These are phyloP conservation scores for Salix dunnii DNA, from an alignment of 345 rosid genomes.

Conservation along the genomic window DNA sequence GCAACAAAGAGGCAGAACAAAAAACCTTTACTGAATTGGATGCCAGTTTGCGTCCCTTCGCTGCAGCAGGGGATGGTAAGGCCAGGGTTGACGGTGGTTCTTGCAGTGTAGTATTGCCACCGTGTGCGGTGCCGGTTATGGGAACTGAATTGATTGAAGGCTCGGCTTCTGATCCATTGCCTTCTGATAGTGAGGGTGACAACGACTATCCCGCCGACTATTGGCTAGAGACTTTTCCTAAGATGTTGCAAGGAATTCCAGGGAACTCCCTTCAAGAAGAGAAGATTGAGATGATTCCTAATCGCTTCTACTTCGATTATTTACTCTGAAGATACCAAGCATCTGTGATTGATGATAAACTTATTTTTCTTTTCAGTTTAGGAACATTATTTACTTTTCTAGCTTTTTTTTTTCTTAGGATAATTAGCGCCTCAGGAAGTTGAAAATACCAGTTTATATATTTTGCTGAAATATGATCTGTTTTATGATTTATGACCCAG, in stretches of 20 bases:
- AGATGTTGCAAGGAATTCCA: background rate
- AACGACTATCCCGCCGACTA: background rate
- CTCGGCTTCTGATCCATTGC: background rate
- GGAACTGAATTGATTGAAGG: background rate
- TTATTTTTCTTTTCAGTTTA: background rate
- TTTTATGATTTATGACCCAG: too few relatives aligned
- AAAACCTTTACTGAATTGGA: background rate
- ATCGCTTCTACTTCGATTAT: background rate
- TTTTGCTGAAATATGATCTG: too few relatives aligned
- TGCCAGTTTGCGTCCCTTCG: background rate
- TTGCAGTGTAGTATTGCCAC: background rate
- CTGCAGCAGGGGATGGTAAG: background rate
- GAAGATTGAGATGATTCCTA: background rate
- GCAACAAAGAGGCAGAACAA: background rate
- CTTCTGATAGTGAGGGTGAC: background rate
- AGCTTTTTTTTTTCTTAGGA: background rate
- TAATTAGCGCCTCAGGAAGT: background rate
- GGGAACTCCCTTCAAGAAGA: background rate
- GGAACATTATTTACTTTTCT: background rate
- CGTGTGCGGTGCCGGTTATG: background rate
- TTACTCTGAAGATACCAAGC: background rate
- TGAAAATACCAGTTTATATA: too few relatives aligned
- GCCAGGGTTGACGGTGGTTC: background rate
- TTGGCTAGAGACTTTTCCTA: background rate
- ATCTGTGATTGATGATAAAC: background rate